These are phyloP conservation scores for Aspergillus niger DNA, from an alignment of 2,329 filamentous ascomycete genomes.

Conservation along the genomic window DNA sequence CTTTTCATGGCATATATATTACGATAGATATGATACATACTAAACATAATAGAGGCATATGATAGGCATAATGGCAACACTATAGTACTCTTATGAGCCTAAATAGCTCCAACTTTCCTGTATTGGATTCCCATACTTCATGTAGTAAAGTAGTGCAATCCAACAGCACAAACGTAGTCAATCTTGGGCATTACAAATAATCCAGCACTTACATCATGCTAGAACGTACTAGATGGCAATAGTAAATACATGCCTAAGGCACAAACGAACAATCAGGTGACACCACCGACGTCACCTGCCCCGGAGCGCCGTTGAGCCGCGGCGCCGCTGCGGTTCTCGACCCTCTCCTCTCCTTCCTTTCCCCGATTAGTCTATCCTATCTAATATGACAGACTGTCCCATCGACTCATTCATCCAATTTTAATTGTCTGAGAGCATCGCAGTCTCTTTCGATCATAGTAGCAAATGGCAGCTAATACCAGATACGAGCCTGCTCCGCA, in stretches of 20 bases:
- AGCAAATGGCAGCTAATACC: conserved; percentile 69
- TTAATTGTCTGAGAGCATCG: neutral
- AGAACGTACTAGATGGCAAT: no score
- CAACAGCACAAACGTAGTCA: no score
- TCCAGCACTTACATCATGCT: no score
- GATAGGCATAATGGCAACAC: neutral
- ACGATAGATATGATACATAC: conserved; percentile 13
- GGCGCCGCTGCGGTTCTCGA: neutral
- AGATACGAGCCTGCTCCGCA: conserved; percentile 84
- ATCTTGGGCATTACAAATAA: no score
- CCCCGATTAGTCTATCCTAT: neutral
- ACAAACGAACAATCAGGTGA: conserved; percentile 4
- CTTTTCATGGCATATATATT: conserved; percentile 16
- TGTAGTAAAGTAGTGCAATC: neutral
- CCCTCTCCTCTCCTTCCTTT: neutral
- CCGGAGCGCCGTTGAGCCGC: neutral
- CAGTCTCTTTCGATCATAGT: neutral
- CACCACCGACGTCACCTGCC: conserved; percentile 15
- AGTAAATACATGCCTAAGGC: neutral
- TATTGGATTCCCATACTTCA: no score
- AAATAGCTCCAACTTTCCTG: no score
- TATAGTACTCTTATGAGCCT: no score
- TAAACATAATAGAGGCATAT: conserved; percentile 1
- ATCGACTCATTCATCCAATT: neutral
- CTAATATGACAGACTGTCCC: neutral